phyloP scores from a whole-genome alignment of 1,139 yeast species.

The Suhomyces chickasaworum region DNA sequence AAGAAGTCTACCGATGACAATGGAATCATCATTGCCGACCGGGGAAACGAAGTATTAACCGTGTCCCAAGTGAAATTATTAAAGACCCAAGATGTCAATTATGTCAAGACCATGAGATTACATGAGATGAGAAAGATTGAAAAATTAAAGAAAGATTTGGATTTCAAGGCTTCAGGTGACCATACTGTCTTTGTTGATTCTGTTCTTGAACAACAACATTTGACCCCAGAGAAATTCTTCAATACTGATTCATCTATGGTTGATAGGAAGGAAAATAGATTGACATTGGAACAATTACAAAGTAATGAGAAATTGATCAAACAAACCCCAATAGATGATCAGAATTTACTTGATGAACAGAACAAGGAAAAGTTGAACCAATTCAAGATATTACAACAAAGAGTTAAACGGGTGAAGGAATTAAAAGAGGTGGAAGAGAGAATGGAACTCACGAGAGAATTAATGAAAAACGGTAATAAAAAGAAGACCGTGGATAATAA shows the following conservation, averaged over 20 bases:
- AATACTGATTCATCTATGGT: conserved; percentile 69
- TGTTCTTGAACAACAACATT: conserved; percentile 53
- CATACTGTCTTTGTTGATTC: conserved; percentile 87
- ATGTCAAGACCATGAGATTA: conserved; percentile 73
- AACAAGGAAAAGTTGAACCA: conserved; percentile 62
- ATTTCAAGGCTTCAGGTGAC: conserved; percentile 60
- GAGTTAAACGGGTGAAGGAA: conserved; percentile 68
- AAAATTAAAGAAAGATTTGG: conserved; percentile 55
- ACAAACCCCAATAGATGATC: conserved; percentile 29
- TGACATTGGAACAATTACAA: conserved; percentile 63
- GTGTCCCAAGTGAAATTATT: conserved; percentile 78
- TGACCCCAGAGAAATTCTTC: conserved; percentile 66
- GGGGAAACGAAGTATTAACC: conserved; percentile 64
- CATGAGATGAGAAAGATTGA: conserved; percentile 68
- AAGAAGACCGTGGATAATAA: conserved; percentile 66
- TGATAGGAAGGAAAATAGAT: conserved; percentile 69
- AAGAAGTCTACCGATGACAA: conserved; percentile 61
- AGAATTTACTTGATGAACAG: conserved; percentile 42
- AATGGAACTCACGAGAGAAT: conserved; percentile 77
- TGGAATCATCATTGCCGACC: conserved; percentile 67
- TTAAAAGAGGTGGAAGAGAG: conserved; percentile 67
- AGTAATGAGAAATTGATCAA: conserved; percentile 33
- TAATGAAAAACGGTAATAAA: conserved; percentile 88
- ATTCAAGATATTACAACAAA: conserved; percentile 54
- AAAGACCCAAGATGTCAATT: conserved; percentile 88